These are phyloP conservation scores for Pleurotus djamor DNA, from an alignment of 768 basidiomycete genomes.

Conservation along the genomic window DNA sequence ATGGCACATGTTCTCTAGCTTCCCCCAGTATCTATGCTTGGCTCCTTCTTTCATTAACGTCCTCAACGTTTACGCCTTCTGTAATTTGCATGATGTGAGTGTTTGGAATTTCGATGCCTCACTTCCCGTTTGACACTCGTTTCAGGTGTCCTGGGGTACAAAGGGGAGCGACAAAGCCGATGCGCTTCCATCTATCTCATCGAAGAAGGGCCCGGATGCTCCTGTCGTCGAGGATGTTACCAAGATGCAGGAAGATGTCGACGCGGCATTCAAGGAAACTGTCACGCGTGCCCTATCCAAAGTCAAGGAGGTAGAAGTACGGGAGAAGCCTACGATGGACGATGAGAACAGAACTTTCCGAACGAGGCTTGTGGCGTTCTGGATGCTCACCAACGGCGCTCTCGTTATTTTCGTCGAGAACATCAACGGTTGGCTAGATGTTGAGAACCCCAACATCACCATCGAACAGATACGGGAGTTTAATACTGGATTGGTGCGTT, in stretches of 20 bases:
- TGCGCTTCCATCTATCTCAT: constrained; percentile 84
- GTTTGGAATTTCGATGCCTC: background rate
- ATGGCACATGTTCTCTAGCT: constrained; percentile 96
- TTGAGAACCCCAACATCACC: constrained; percentile 9
- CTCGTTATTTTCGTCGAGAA: constrained; percentile 11
- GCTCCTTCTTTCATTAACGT: constrained; percentile 94
- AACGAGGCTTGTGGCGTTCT: constrained; percentile 78
- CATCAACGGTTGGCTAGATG: constrained; percentile 13
- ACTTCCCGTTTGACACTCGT: constrained; percentile 2
- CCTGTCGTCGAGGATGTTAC: constrained; percentile 86
- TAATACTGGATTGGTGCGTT: constrained; percentile 11
- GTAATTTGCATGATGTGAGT: constrained; percentile 86
- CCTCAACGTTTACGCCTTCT: constrained; percentile 95
- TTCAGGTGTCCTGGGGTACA: constrained; percentile 86
- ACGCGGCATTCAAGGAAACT: constrained; percentile 88
- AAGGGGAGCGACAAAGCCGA: constrained; percentile 95
- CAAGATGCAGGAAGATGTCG: constrained; percentile 84
- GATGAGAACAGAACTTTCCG: constrained; percentile 93
- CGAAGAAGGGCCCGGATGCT: constrained; percentile 76
- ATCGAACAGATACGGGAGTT: background rate
- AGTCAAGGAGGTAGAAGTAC: constrained; percentile 57
- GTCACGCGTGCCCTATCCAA: constrained; percentile 86
- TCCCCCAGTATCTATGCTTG: constrained; percentile 84
- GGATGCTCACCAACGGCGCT: constrained; percentile 56
- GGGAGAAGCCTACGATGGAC: constrained; percentile 83